Conservation (phyloP, 2,329 filamentous ascomycete genomes). For the Curvularia hawaiiensis region DNA sequence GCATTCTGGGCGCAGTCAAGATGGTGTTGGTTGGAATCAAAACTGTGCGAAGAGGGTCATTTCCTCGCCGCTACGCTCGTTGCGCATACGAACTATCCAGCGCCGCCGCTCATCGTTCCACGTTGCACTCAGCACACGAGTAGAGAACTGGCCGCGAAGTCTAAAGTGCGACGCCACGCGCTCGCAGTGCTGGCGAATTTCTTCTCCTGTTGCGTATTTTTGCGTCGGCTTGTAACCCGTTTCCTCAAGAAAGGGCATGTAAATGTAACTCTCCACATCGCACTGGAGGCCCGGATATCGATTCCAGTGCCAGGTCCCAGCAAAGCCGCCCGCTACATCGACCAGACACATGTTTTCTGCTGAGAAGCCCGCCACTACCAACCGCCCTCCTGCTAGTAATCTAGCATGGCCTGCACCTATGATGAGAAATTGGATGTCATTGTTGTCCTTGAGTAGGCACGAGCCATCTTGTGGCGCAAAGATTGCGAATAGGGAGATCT, state of each 20-base stretch:
- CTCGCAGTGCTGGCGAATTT: constrained; percentile 52
- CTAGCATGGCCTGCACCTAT: constrained; percentile 8
- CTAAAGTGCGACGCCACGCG: constrained; percentile 47
- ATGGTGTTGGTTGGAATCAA: constrained; percentile 17
- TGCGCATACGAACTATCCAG: constrained; percentile 20
- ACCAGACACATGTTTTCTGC: constrained; percentile 47
- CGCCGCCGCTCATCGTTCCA: constrained; percentile 20
- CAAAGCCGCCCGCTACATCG: constrained; percentile 54
- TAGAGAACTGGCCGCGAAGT: constrained; percentile 39
- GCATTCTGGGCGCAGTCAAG: constrained; percentile 51
- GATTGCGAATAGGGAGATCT: not conserved
- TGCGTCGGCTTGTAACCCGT: constrained; percentile 61
- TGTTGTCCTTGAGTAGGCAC: constrained; percentile 7
- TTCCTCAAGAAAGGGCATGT: constrained; percentile 65
- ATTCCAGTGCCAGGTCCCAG: constrained; percentile 57
- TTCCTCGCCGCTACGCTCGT: constrained; percentile 13
- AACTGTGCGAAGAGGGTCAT: constrained; percentile 9
- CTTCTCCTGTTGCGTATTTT: constrained; percentile 51
- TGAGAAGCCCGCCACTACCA: constrained; percentile 46
- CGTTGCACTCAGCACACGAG: constrained; percentile 23
- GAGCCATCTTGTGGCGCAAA: not conserved
- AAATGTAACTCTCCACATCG: constrained; percentile 65
- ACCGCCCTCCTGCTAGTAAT: constrained; percentile 20
- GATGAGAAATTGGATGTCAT: constrained; percentile 10
- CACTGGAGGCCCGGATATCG: constrained; percentile 57